Evolutionary conservation across 805 yeast species (phyloP).

Genomic region (Hanseniaspora valbyensis): DNA sequence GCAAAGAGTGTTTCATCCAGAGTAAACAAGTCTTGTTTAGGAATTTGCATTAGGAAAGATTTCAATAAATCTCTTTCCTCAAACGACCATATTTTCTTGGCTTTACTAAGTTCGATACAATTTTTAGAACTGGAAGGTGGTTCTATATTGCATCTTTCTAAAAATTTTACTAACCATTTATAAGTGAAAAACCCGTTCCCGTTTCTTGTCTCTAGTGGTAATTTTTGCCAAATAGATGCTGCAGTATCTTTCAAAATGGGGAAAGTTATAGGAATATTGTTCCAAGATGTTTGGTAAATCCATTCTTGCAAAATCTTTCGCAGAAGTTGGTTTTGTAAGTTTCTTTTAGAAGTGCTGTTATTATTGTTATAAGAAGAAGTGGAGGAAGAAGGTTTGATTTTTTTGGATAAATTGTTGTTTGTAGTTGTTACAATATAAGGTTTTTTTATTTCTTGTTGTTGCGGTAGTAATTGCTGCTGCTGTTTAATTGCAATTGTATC

Average conservation of each 20-base stretch:
- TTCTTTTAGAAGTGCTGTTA: constrained; percentile 31
- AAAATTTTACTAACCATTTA: constrained; percentile 43
- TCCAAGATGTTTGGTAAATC: constrained; percentile 60
- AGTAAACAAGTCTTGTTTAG: constrained; percentile 45
- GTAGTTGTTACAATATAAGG: background rate
- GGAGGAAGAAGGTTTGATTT: too few relatives aligned
- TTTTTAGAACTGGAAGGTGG: constrained; percentile 37
- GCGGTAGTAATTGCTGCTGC: too few relatives aligned
- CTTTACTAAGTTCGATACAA: constrained; percentile 38
- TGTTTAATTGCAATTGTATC: too few relatives aligned
- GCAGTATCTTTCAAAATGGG: constrained; percentile 57
- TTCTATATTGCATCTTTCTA: constrained; percentile 19
- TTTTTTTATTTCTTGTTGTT: background rate
- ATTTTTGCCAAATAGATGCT: constrained; percentile 48
- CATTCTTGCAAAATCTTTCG: constrained; percentile 56
- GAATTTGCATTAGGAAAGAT: constrained; percentile 35
- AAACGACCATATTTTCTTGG: constrained; percentile 49
- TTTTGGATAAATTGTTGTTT: constrained; percentile 23
- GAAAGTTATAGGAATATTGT: constrained; percentile 50
- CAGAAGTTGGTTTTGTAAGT: constrained; percentile 44
- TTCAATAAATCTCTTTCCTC: constrained; percentile 46
- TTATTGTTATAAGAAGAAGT: background rate
- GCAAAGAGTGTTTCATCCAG: constrained; percentile 51
- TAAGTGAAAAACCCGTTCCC: constrained; percentile 57
- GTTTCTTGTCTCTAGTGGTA: constrained; percentile 44